These are phyloP conservation scores for Fraxinus sp. DNA, from an alignment of 305 asterid species.

Conservation along the genomic window DNA sequence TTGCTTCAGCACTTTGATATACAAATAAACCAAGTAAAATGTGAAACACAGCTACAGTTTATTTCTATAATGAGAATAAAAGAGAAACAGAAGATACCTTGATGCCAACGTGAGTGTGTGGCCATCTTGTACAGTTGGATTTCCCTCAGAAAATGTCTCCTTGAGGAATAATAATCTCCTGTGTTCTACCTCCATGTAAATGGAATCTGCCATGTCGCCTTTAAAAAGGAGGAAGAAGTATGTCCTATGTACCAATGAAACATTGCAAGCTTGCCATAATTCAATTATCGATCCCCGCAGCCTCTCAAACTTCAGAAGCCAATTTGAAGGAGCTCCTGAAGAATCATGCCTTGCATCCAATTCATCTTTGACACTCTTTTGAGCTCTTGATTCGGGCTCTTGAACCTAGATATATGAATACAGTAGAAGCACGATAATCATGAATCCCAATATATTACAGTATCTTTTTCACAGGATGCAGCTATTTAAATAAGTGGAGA, in stretches of 20 bases:
- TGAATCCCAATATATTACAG: background rate
- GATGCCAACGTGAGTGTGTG: slow-evolving; percentile 59
- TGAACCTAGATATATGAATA: slow-evolving; percentile 33
- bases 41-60: background rate
- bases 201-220: slow-evolving; percentile 73
- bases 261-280: slow-evolving; percentile 74
- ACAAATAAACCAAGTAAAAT: background rate
- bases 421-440: background rate
- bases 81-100: slow-evolving; percentile 47
- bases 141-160: slow-evolving; percentile 61
- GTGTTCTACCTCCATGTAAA: slow-evolving; percentile 86
- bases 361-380: slow-evolving; percentile 45
- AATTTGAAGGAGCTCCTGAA: slow-evolving; percentile 36
- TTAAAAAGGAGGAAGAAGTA: slow-evolving; percentile 80
- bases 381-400: slow-evolving; percentile 33
- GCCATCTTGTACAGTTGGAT: slow-evolving; percentile 56
- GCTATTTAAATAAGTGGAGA: background rate
- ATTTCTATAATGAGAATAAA: background rate
- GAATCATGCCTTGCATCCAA: slow-evolving; percentile 41
- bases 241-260: slow-evolving; percentile 77
- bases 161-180: slow-evolving; percentile 70
- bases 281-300: slow-evolving; percentile 57
- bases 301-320: slow-evolving; percentile 72
- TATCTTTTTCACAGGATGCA: background rate
- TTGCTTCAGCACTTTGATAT: background rate